Evolutionary conservation across 1,139 yeast species (phyloP).

Genomic region (Kurtzmaniella quercitrusa): DNA sequence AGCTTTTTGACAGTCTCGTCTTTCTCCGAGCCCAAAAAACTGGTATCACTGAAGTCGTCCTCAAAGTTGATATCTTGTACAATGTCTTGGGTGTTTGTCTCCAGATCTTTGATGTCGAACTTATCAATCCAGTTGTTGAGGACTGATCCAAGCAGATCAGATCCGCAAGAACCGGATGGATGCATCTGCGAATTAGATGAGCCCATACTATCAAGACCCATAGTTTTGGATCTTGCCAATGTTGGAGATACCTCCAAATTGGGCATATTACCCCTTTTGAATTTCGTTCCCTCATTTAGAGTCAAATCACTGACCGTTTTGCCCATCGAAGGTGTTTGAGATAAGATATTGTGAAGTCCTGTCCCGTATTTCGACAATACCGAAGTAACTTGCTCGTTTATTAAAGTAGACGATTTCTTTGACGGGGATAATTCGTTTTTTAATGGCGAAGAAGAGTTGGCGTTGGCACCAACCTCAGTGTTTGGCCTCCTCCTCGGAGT

Average conservation of each 20-base stretch:
- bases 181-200: slow-evolving; percentile 3
- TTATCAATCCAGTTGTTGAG: slow-evolving; percentile 32
- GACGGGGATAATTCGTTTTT: slow-evolving; percentile 14
- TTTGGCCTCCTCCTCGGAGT: slow-evolving; percentile 10
- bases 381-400: slow-evolving; percentile 32
- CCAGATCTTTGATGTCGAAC: slow-evolving; percentile 19
- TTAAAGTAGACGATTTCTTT: slow-evolving; percentile 14
- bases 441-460: slow-evolving; percentile 29
- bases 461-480: slow-evolving; percentile 10
- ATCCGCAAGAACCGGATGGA: not conserved
- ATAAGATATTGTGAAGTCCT: slow-evolving; percentile 22
- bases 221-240: slow-evolving; percentile 28
- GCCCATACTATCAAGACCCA: slow-evolving; percentile 18
- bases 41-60: slow-evolving; percentile 16
- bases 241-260: slow-evolving; percentile 14
- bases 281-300: slow-evolving; percentile 11
- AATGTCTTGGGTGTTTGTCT: slow-evolving; percentile 5
- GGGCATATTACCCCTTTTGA: slow-evolving; percentile 4
- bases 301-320: slow-evolving; percentile 28
- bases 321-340: slow-evolving; percentile 21
- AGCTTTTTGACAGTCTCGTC: slow-evolving; percentile 2
- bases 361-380: slow-evolving; percentile 39
- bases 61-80: slow-evolving; percentile 13
- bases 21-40: slow-evolving; percentile 1
- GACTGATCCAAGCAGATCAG: slow-evolving; percentile 8